Base-by-base conservation (phyloP, 768 basidiomycete species). In the Lactifluus piperatus region DNA sequence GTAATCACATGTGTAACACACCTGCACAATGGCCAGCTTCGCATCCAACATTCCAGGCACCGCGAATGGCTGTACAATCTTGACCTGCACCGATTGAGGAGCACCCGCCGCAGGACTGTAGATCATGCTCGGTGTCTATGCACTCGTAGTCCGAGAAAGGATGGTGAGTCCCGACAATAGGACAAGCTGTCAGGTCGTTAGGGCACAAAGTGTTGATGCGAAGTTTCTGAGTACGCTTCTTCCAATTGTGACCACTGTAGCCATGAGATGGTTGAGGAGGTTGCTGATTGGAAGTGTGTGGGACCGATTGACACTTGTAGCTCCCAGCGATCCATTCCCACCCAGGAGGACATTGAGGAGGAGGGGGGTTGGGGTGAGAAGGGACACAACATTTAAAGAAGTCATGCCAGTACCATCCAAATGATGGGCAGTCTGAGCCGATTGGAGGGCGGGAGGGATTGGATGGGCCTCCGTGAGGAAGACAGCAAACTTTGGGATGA, bases 41-140 rank as follows among this genome's bases (percentile, higher is more conserved):
- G 70, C 89, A 93, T n/a, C 79, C 81, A 66, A 89, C 85, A 67
- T 82, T 83, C 79, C 81, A 81, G 20, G 79, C 82, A 48, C 82
- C 81, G 46, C 72, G 61, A 64, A 91, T 88, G 46, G 77, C 71
- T 18, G 82, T 83, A 71, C 88, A 92, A 70, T 92, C 85, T 69
- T 81, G 73, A 26, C 89, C 89, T 44, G 72, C 67, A 20, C 81
- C 82, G n/a, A 79, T 70, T 18, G 80, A 76, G 2, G 80, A 71
- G 68, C 89, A 91, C 29, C 90, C 89, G 62, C 88, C 89, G 71
- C 89, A 91, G 14, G 83, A 83, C 59, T 81, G 76, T 47, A 91
- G 77, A 59, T 90, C 86, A 45, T 72, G 73, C 18, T 71, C 64
- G 30, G 78, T 78, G 71, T 91, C 85, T 52, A 91, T 66, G 67